A percentile compares a stretch with the other conserved stretches of the same genome.
phyloP scores from a whole-genome alignment of 345 rosid genomes.

The Citrus sp. region DNA sequence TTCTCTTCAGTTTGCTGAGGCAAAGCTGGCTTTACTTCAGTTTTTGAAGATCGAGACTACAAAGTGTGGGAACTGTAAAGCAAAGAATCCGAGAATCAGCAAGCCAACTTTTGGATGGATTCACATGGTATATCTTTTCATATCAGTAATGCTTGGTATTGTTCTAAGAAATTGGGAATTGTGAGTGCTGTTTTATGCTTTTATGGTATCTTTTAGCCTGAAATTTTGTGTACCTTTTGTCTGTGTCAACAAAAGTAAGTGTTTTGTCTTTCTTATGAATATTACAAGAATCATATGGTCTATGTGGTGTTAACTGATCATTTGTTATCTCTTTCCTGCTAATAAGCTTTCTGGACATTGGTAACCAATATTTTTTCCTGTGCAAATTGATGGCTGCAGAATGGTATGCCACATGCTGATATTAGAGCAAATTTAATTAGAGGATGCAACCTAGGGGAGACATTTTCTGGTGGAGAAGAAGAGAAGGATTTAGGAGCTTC shows the following conservation, averaged over 20 bases:
- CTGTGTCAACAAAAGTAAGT: neutral
- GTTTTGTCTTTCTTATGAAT: neutral
- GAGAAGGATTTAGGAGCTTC: constrained; percentile 31
- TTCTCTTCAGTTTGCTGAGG: constrained; percentile 76
- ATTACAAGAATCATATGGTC: neutral
- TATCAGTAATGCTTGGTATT: neutral
- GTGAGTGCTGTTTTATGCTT: neutral
- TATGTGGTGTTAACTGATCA: neutral
- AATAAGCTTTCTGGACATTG: neutral
- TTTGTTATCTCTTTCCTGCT: neutral
- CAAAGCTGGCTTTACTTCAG: constrained; percentile 42
- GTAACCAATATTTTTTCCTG: neutral
- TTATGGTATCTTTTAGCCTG: neutral
- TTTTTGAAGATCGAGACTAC: constrained; percentile 44
- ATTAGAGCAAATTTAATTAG: constrained; percentile 52
- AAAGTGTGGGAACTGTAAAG: constrained; percentile 46
- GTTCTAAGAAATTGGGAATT: neutral
- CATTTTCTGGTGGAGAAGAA: constrained; percentile 31
- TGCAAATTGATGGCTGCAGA: constrained; percentile 32
- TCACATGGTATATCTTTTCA: constrained; percentile 49
- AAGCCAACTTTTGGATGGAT: constrained; percentile 85
- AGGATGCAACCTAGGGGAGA: constrained; percentile 33
- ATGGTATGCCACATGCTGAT: constrained; percentile 34
- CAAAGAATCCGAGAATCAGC: constrained; percentile 34
- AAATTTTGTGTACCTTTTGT: neutral